Base-by-base conservation (phyloP, 306 rosid genomes). In the Prunus mira region DNA sequence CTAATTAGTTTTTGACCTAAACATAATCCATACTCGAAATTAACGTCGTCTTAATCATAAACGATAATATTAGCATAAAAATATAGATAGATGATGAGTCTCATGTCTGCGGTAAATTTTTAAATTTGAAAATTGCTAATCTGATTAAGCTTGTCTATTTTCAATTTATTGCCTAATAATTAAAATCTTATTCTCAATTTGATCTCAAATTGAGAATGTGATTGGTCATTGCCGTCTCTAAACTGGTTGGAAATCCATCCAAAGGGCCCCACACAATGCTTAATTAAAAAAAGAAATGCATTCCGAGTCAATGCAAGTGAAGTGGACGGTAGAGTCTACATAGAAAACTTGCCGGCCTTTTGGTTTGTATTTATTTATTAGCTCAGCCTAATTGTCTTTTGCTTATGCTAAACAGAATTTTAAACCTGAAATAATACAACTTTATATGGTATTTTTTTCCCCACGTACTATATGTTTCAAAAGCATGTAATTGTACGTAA, bases 301-400 rank as follows among this genome's bases (percentile, higher is more conserved):
- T 45, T 71, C 85, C 65, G 80, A 88, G 96, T 88, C 96, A 85
- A 88, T 86, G 83, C 77, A 34, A 62, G 76, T 79, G 80, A 90
- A 34, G 41, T 1, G 41, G 41, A 34, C 71, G 82, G 83, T 85
- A 71, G 74, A 76, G 65, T 61, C 61, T 74, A 80, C 79, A 64
- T 52, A 54, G 19, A 61, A 72, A 80, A 67, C 68, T 27, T 77
- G 89, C 89, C 85, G 87, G 85, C 85, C 45, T 82, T 87, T 80
- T 74, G 57, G 74, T 74, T 66, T 13, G 55, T 34, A 52, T 65
- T 46, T 54, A 76, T 54, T 65, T 52, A 14, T 13, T 54, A 4
- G n/a, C 65, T 52, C 73, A 34, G 19, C 85, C 43, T 81, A 60
- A 32, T 77, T 66, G 65, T 66, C 46, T 38, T 57, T 76, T 73